Evolutionary conservation across 345 rosid genomes (phyloP), one percentile per base, ranked within the genome.

Genomic region (Melaleuca quinquenervia): DNA sequence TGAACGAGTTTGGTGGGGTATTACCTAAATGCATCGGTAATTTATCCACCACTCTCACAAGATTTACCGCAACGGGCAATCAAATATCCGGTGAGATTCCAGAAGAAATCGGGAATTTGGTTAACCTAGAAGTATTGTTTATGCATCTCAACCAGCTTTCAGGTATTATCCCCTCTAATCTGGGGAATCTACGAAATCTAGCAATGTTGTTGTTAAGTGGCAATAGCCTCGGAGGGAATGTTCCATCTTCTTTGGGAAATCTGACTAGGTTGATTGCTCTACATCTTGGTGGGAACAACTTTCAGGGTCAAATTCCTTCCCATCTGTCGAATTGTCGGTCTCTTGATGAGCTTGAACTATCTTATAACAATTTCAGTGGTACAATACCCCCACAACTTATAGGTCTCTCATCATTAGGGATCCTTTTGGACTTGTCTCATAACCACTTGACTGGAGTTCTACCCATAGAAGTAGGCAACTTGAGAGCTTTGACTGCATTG

Each of bases 151-250:
- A 60, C 36, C 0, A 60, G 4, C 18, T 27, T 6, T n/a, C 20
- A n/a, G 5, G 70, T 60, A 36, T n/a, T 60, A 14, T 27, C 70
- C 70, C 36, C 8, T 60, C 36, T 2, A 60, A 60, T 60, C n/a
- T 60, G 36, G 36, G 20, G 18, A 60, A 13, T 60, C 70, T 60
- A n/a, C 1, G 13, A 27, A 60, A 13, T 6, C 18, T 60, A 6
- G 7, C 29, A 36, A 6, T 5, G 0, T 7, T n/a, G 20, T 0
- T 3, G 0, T 60, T 60, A 15, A 6, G 36, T 29, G 29, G n/a
- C 12, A 56, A 22, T 27, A 56, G 24, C 62, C 7, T 56, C 0
- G 9, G 3, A 56, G 62, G 62, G 27, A 55, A 13, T 24, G 24
- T 55, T 27, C 62, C 62, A 55, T 55, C 62, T 55, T 55, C 62